Conservation (phyloP, 345 rosid species). For the Raphanus sativus region DNA sequence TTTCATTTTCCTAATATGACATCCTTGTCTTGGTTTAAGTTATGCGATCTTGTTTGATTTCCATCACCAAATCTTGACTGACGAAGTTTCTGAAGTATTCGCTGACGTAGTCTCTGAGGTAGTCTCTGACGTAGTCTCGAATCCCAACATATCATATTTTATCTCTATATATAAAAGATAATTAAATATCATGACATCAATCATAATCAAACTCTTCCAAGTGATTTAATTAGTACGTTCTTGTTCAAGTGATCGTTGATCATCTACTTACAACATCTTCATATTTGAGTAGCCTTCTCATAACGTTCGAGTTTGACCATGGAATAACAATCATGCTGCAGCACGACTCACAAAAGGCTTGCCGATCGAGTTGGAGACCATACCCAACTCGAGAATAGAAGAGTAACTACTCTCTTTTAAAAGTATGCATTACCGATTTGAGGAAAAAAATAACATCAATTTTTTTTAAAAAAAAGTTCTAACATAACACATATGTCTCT, state of each 20-base stretch:
- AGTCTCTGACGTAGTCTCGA: too few relatives aligned
- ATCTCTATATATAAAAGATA: background rate
- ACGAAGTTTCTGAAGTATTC: too few relatives aligned
- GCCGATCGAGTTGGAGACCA: background rate
- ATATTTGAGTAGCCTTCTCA: background rate
- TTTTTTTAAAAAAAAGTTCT: background rate
- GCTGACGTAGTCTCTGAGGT: too few relatives aligned
- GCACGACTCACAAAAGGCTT: background rate
- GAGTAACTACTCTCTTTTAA: background rate
- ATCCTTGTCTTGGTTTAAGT: too few relatives aligned
- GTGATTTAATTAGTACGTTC: background rate
- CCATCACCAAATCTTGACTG: too few relatives aligned
- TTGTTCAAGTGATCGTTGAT: background rate
- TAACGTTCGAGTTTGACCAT: background rate
- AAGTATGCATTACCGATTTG: background rate
- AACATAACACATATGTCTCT: slow-evolving; percentile 2
- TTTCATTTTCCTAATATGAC: too few relatives aligned
- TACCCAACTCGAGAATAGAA: background rate
- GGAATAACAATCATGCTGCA: background rate
- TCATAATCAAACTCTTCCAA: background rate
- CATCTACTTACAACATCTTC: background rate
- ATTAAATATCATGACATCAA: background rate
- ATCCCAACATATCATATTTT: too few relatives aligned
- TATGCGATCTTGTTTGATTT: too few relatives aligned
- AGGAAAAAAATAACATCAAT: background rate